Percentiles rank a stretch among this genome's conserved stretches.
Evolutionary conservation across 305 asterid species (phyloP).

Genomic region (Fraxinus angustifolia): DNA sequence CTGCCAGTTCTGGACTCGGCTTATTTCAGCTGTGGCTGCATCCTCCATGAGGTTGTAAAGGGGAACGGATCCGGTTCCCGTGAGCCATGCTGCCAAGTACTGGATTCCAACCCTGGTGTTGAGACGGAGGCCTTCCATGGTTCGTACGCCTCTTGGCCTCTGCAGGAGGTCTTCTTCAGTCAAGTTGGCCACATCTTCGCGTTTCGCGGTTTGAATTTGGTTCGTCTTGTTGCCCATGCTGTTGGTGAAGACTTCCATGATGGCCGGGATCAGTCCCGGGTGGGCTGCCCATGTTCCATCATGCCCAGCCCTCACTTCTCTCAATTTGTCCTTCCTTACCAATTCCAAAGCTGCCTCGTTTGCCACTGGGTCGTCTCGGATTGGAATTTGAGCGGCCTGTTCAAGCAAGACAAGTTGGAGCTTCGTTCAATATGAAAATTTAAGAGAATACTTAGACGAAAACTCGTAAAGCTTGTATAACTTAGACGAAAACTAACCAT

Average conservation of each 20-base stretch:
- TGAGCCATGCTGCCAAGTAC: constrained; percentile 84
- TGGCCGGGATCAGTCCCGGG: constrained; percentile 77
- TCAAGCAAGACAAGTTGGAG: background rate
- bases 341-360: constrained; percentile 77
- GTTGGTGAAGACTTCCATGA: constrained; percentile 54
- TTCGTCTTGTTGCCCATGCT: constrained; percentile 54
- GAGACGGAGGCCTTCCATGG: constrained; percentile 83
- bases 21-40: constrained; percentile 92
- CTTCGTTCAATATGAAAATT: background rate
- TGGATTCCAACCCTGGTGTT: constrained; percentile 85
- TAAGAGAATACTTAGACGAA: background rate
- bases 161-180: constrained; percentile 65
- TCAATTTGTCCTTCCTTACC: constrained; percentile 63
- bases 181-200: constrained; percentile 54
- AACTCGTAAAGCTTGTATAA: background rate
- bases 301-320: constrained; percentile 88
- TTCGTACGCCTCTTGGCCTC: constrained; percentile 59
- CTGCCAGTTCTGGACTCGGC: constrained; percentile 97
- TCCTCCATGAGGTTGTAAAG: constrained; percentile 96
- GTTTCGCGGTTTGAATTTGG: constrained; percentile 55
- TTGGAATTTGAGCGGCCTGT: constrained; percentile 96
- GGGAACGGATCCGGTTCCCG: constrained; percentile 78
- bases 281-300: constrained; percentile 99
- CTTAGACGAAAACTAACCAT: constrained; percentile 44
- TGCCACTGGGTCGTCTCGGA: constrained; percentile 63